Percentiles rank a stretch among this genome's conserved stretches.
phyloP scores from a whole-genome alignment of 202 grass and related monocot species.

The Brachypodium distachyon region DNA sequence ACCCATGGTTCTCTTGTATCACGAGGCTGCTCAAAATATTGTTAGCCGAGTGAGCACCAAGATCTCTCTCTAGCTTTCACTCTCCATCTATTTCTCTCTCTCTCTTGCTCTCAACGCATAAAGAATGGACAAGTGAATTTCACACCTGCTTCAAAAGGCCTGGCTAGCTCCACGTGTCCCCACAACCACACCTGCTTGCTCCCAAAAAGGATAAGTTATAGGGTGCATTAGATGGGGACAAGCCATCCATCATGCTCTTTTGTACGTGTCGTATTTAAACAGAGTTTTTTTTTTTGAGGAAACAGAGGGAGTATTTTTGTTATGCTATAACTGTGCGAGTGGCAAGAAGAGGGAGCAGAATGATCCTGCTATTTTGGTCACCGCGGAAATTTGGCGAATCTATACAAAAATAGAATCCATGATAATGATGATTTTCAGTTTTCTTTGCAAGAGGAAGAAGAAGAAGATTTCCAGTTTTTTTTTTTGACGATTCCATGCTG shows the following conservation, averaged over 20 bases:
- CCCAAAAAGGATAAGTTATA: neutral
- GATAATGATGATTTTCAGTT: no score
- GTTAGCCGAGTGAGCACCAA: neutral
- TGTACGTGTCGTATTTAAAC: neutral
- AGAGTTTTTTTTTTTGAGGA: no score
- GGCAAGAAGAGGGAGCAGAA: no score
- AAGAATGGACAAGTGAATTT: neutral
- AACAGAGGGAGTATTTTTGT: no score
- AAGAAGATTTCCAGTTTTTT: no score
- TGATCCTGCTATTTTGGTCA: no score
- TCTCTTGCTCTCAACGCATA: neutral
- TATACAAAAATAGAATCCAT: no score
- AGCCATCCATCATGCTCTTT: neutral
- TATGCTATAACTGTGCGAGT: no score
- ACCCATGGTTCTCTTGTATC: neutral
- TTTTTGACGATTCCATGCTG: no score
- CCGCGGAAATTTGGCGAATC: no score
- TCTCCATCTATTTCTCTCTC: neutral
- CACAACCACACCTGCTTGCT: conserved; percentile 17
- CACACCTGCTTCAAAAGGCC: neutral
- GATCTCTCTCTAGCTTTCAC: neutral
- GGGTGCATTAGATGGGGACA: neutral
- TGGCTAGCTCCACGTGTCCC: neutral
- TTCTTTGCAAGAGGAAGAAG: no score
- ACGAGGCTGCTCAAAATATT: neutral